A percentile compares a stretch with the other conserved stretches of the same genome.
Evolutionary conservation across 345 rosid species (phyloP).

Genomic region (Populus alba): DNA sequence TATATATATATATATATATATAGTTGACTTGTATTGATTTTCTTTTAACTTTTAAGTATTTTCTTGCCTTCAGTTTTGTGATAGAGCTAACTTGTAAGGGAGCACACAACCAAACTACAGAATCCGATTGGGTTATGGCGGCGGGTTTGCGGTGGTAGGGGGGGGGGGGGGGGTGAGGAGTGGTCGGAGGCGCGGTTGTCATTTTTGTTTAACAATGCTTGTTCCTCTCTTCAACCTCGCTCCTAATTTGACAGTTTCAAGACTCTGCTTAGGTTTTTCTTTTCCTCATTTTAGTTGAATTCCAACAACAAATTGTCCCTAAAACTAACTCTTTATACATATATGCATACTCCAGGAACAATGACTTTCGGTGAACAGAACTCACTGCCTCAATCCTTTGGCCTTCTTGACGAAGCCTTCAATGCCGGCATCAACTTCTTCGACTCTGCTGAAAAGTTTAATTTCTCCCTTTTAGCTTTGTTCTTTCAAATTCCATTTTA

Average conservation of each 20-base stretch:
- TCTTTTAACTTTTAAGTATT: no score
- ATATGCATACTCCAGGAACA: constrained; percentile 37
- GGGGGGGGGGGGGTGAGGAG: no score
- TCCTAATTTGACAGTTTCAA: constrained; percentile 45
- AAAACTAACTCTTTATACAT: neutral
- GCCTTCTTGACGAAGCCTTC: constrained; percentile 55
- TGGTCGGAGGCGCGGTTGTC: no score
- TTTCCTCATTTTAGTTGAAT: neutral
- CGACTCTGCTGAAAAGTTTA: constrained; percentile 64
- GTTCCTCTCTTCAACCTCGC: constrained; percentile 50
- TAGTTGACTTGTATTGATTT: no score
- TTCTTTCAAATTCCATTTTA: neutral
- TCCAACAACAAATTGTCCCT: neutral
- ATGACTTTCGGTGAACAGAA: constrained; percentile 70
- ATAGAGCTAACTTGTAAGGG: no score
- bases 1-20: no score
- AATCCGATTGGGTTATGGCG: no score
- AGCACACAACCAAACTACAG: no score
- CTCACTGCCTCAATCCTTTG: constrained; percentile 43
- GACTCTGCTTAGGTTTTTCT: constrained; percentile 49
- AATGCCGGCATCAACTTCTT: constrained; percentile 61
- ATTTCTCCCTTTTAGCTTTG: neutral
- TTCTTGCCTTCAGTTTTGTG: no score
- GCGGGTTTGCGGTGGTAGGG: no score
- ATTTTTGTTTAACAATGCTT: constrained; percentile 20